phyloP scores from a whole-genome alignment of 345 rosid genomes.

The Acer campestre region DNA sequence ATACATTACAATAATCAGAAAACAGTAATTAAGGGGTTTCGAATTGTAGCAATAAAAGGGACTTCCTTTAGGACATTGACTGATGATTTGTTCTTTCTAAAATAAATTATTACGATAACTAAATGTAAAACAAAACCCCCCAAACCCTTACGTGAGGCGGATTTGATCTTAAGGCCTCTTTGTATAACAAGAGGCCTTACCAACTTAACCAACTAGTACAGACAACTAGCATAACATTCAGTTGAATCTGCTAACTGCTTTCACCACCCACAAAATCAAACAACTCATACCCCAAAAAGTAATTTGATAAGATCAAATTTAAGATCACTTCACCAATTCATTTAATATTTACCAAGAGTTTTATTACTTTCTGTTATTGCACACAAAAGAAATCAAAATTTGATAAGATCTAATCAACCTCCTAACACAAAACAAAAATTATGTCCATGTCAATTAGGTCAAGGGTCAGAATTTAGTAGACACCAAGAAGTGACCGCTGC shows the following conservation, averaged over 20 bases:
- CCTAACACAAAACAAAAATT: background rate
- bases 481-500: background rate
- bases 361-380: background rate
- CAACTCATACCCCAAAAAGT: background rate
- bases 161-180: too few species aligned
- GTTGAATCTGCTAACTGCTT: background rate
- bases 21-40: background rate
- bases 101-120: too few species aligned
- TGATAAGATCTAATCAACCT: background rate
- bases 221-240: background rate
- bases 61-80: too few species aligned
- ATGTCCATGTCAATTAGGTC: background rate
- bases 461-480: background rate
- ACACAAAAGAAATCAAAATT: background rate
- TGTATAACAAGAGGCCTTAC: background rate
- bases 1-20: slow-evolving; percentile 18
- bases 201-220: background rate
- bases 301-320: background rate
- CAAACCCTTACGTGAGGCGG: too few species aligned
- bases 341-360: background rate
- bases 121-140: too few species aligned
- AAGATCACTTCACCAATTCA: background rate
- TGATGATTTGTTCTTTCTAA: background rate
- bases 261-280: background rate
- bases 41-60: background rate